Base-by-base conservation (phyloP, 1,139 yeast genomes). In the Komagataea norvegica region DNA sequence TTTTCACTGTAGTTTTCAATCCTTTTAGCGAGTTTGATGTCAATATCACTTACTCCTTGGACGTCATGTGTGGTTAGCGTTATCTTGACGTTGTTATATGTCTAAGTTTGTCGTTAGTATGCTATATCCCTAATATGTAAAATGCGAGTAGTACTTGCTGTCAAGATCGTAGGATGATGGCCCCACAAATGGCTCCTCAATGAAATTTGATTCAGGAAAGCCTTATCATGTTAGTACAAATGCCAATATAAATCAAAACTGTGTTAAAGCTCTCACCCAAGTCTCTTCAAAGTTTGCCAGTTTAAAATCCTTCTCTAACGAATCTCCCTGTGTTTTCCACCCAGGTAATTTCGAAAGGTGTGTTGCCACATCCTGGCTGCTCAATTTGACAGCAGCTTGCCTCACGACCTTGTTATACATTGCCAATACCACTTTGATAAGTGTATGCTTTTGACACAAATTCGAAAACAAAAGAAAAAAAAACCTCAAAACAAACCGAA, bases 101-200 rank as follows among this genome's bases (percentile, higher is more conserved):
- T 69, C 52, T 40, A 16, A 10, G 1, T 8, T 5, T 5, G 6
- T 48, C 34, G 18, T 34, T 20, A 24, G 26, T 27, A 18, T 23
- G 15, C 10, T 17, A 11, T 11, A 10, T n/a, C 13, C 8, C 4
- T 5, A n/a, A 8, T 9, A n/a, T 8, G 9, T 4, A n/a, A 9
- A 8, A 2, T 19, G 6, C 9, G 3, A 4, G n/a, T 4, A n/a
- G 7, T 8, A 41, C 44, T 18, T 13, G 41, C 42, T 2, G 80
- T 80, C 1, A 64, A 64, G 5, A 82, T 75, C 0, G 77, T 75
- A 0, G 95, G 94, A 55, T 86, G 95, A 51, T 86, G 95, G 20
- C 77, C 80, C 51, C 65, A 60, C 2, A 64, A 51, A 52, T 82
- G 84, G 1, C 87, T 71, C 32, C 76, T 62, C 60, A 74, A 61